Conservation (phyloP, 257 asterid species). For the Henckelia pumila region DNA sequence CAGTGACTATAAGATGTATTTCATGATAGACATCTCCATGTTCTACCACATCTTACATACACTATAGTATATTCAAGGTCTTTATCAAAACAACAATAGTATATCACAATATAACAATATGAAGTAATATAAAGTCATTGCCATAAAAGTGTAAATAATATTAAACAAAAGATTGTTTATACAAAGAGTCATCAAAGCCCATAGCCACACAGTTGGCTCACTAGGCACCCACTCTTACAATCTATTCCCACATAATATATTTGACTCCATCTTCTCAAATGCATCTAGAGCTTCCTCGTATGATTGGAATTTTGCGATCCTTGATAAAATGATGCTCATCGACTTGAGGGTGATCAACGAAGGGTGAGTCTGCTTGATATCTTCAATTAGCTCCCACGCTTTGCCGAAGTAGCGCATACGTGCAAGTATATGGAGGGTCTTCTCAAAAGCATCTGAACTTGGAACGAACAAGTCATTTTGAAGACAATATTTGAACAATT, state of each 20-base stretch:
- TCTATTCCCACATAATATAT: slow-evolving; percentile 41
- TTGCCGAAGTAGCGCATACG: slow-evolving; percentile 86
- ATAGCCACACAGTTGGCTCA: no score
- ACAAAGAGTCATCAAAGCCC: no score
- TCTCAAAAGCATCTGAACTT: slow-evolving; percentile 83
- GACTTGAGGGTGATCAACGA: slow-evolving; percentile 76
- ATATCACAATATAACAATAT: no score
- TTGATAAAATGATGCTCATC: slow-evolving; percentile 83
- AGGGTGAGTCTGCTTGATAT: slow-evolving; percentile 49
- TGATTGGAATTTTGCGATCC: slow-evolving; percentile 69
- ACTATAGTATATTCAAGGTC: no score
- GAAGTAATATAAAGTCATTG: no score
- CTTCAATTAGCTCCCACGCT: slow-evolving; percentile 75
- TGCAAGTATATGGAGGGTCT: slow-evolving; percentile 78
- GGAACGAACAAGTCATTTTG: slow-evolving; percentile 45
- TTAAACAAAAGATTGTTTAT: no score
- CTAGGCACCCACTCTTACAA: no score
- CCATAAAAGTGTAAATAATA: no score
- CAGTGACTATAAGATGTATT: no score
- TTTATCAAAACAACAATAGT: no score
- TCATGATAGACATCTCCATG: no score
- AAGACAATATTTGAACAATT: slow-evolving; percentile 67
- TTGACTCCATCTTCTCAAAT: slow-evolving; percentile 73
- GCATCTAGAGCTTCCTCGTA: slow-evolving; percentile 75
- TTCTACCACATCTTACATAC: no score